phyloP scores from a whole-genome alignment of 1,284 basidiomycete genomes.

The Microbotryomycetes sp. region DNA sequence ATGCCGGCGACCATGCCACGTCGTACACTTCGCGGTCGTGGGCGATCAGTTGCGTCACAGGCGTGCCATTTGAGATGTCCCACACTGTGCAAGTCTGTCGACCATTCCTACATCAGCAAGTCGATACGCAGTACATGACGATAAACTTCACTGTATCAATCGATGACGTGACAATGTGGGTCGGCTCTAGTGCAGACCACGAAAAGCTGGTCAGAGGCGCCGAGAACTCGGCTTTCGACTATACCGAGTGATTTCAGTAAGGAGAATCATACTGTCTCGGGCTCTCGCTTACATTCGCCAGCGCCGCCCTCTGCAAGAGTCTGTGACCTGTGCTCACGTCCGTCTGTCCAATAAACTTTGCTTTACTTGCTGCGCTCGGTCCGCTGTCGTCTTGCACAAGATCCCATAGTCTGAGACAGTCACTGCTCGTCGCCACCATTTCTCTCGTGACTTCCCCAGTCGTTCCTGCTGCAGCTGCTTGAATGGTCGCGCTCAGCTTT shows the following conservation, averaged over 20 bases:
- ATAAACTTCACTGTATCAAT: slow-evolving; percentile 56
- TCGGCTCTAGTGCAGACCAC: slow-evolving; percentile 85
- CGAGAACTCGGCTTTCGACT: slow-evolving; percentile 78
- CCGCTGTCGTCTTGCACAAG: slow-evolving; percentile 51
- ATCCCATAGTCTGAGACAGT: slow-evolving; percentile 82
- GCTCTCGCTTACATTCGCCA: slow-evolving; percentile 67
- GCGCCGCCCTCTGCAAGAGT: slow-evolving; percentile 41
- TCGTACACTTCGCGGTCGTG: slow-evolving; percentile 85
- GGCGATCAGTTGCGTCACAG: slow-evolving; percentile 80
- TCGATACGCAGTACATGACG: neutral
- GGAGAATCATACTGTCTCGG: slow-evolving; percentile 4
- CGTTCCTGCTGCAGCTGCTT: slow-evolving; percentile 50
- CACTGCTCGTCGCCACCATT: slow-evolving; percentile 80
- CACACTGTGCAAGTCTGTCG: slow-evolving; percentile 48
- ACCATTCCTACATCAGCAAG: slow-evolving; percentile 41
- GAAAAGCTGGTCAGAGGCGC: slow-evolving; percentile 91
- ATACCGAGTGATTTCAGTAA: neutral
- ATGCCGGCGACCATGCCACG: slow-evolving; percentile 73
- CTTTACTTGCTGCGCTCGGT: slow-evolving; percentile 41
- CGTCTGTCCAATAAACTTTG: slow-evolving; percentile 13
- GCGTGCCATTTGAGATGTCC: slow-evolving; percentile 94
- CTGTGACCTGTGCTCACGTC: slow-evolving; percentile 49
- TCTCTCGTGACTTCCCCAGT: slow-evolving; percentile 51
- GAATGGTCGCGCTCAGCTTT: slow-evolving; percentile 53
- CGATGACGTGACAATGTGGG: slow-evolving; percentile 84